Evolutionary conservation across 2,329 filamentous ascomycete genomes (phyloP).

Genomic region (Epichloe aotearoae): DNA sequence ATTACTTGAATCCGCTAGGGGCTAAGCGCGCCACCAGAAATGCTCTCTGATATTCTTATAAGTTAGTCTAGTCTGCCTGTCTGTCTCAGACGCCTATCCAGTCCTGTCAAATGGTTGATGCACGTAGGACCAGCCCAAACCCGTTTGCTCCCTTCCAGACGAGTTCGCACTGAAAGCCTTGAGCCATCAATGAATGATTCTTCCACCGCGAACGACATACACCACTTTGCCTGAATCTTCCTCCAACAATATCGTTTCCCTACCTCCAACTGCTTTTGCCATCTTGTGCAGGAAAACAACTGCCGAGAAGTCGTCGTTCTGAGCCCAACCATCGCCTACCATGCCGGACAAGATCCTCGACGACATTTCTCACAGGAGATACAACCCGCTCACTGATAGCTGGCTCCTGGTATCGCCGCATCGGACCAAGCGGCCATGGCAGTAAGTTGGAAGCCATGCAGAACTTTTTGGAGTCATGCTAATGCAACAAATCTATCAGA

Average conservation of each 20-base stretch:
- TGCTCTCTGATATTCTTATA: background rate
- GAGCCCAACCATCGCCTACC: constrained; percentile 1
- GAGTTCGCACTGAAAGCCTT: background rate
- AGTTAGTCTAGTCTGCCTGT: too few relatives aligned
- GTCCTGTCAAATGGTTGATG: too few relatives aligned
- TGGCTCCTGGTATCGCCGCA: constrained; percentile 95
- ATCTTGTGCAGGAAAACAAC: background rate
- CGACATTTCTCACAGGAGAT: constrained; percentile 93
- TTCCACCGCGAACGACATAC: too few relatives aligned
- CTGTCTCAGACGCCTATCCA: too few relatives aligned
- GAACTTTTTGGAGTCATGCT: background rate
- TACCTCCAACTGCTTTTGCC: background rate
- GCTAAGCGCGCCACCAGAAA: constrained; percentile 1
- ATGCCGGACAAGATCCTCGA: constrained; percentile 73
- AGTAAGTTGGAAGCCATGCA: constrained; percentile 44
- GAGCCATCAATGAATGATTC: background rate
- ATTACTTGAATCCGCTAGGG: background rate
- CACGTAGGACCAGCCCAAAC: background rate
- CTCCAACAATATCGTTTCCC: background rate
- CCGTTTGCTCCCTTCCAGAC: background rate
- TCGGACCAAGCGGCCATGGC: constrained; percentile 93
- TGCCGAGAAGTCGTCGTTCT: background rate
- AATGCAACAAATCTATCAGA: constrained; percentile 29
- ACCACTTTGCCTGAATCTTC: too few relatives aligned
- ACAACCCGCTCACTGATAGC: constrained; percentile 78